Conservation (phyloP, 169 alveolate species). For the Cryptosporidium baileyi region DNA sequence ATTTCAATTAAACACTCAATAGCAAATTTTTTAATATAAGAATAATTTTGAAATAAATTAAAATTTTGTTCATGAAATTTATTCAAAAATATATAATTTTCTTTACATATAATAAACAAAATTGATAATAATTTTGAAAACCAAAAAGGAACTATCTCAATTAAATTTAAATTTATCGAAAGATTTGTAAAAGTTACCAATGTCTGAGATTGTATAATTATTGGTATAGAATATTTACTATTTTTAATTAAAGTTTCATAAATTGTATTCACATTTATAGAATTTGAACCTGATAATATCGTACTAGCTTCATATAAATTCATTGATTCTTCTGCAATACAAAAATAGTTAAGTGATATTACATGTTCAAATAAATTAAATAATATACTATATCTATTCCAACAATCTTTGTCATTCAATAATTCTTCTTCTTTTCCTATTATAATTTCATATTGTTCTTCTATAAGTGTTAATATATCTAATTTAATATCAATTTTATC, state of each 20-base stretch:
- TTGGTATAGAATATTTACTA: neutral
- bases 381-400: slow-evolving; percentile 23
- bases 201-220: slow-evolving; percentile 29
- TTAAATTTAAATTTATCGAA: neutral
- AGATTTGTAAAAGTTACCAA: slow-evolving; percentile 44
- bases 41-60: neutral
- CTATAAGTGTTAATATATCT: slow-evolving; percentile 40
- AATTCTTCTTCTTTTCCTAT: slow-evolving; percentile 13
- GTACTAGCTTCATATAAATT: slow-evolving; percentile 67
- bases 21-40: slow-evolving; percentile 17
- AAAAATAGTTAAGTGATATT: neutral
- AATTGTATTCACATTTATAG: slow-evolving; percentile 9
- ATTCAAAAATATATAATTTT: neutral
- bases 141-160: slow-evolving; percentile 44
- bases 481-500: neutral
- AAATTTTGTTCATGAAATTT: neutral
- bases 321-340: slow-evolving; percentile 15
- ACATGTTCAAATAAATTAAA: slow-evolving; percentile 48
- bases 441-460: slow-evolving; percentile 30
- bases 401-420: neutral
- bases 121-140: slow-evolving; percentile 45
- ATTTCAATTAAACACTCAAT: slow-evolving; percentile 45
- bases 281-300: slow-evolving; percentile 15
- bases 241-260: neutral
- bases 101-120: slow-evolving; percentile 27